Conservation (phyloP, 768 basidiomycete genomes). For the Leccinum variicolor region DNA sequence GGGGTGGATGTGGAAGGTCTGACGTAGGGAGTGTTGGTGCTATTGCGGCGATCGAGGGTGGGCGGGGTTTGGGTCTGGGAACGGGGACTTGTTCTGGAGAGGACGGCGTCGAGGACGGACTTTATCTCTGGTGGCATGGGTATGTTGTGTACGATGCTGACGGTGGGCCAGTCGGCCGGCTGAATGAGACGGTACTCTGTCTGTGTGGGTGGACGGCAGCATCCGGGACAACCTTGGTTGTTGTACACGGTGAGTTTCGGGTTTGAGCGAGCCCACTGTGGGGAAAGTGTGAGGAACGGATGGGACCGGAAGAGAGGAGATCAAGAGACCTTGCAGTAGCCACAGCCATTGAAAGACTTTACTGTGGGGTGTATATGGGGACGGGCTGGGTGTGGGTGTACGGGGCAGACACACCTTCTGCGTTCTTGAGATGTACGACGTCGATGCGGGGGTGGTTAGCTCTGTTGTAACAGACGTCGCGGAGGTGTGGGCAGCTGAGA, state of each 20-base stretch:
- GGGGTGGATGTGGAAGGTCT: constrained; percentile 16
- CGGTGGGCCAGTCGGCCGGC: constrained; percentile 76
- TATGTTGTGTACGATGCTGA: constrained; percentile 70
- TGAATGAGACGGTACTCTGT: constrained; percentile 62
- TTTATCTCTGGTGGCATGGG: constrained; percentile 73
- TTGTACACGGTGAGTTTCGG: constrained; percentile 55
- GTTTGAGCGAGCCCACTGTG: constrained; percentile 68
- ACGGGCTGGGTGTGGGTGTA: constrained; percentile 1
- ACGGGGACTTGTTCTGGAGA: constrained; percentile 38
- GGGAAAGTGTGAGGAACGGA: constrained; percentile 24
- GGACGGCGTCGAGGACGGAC: constrained; percentile 56
- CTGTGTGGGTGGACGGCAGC: constrained; percentile 71
- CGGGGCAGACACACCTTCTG: constrained; percentile 60
- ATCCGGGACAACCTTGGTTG: constrained; percentile 86
- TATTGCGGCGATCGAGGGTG: constrained; percentile 45
- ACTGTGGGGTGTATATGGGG: constrained; percentile 41
- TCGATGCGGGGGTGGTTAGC: constrained; percentile 71
- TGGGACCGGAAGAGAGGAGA: constrained; percentile 15
- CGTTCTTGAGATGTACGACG: constrained; percentile 78
- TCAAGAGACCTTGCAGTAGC: constrained; percentile 76
- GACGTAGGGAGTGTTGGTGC: constrained; percentile 31
- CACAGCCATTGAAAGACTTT: constrained; percentile 81
- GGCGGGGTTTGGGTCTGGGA: constrained; percentile 34
- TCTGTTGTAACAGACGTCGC: constrained; percentile 74
- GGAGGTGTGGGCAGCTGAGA: constrained; percentile 69